A percentile compares a stretch with the other conserved stretches of the same genome.
These are phyloP conservation scores for Fusarium floridanum DNA, from an alignment of 2,329 filamentous ascomycete species.

Conservation along the genomic window DNA sequence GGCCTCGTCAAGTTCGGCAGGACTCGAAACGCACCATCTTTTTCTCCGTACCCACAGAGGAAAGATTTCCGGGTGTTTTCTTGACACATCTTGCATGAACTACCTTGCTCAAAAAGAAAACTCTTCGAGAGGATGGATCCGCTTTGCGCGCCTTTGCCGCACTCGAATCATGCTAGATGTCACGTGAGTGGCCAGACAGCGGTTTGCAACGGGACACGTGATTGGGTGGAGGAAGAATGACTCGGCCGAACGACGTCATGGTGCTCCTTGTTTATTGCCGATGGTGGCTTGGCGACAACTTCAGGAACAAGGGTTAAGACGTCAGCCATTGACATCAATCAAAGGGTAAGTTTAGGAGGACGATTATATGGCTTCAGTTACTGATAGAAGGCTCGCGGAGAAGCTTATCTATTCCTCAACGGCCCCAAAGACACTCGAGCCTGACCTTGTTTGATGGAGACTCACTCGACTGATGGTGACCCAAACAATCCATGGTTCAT, in stretches of 20 bases:
- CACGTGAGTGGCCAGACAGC: constrained; percentile 14
- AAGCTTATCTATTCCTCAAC: constrained; percentile 31
- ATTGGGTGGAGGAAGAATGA: not conserved
- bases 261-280: not conserved
- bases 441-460: constrained; percentile 38
- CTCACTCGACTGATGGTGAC: constrained; percentile 13
- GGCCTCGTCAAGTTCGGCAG: constrained; percentile 4
- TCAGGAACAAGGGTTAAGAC: not conserved
- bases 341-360: not conserved
- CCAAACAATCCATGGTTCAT: not conserved
- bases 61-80: constrained; percentile 1
- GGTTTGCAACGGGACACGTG: constrained; percentile 15
- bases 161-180: constrained; percentile 21
- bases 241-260: constrained; percentile 29
- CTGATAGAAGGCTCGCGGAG: constrained; percentile 6
- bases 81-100: constrained; percentile 21
- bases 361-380: not conserved
- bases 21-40: constrained; percentile 19
- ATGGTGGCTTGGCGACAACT: constrained; percentile 6
- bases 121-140: constrained; percentile 22
- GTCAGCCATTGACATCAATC: constrained; percentile 1
- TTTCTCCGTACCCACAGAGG: constrained; percentile 6
- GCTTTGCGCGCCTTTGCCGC: constrained; percentile 15
- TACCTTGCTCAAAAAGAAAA: constrained; percentile 28
- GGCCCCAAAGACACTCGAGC: constrained; percentile 23